phyloP scores from a whole-genome alignment of 192 early-diverging fungal genomes.

The Gryganskiella cystojenkinii region DNA sequence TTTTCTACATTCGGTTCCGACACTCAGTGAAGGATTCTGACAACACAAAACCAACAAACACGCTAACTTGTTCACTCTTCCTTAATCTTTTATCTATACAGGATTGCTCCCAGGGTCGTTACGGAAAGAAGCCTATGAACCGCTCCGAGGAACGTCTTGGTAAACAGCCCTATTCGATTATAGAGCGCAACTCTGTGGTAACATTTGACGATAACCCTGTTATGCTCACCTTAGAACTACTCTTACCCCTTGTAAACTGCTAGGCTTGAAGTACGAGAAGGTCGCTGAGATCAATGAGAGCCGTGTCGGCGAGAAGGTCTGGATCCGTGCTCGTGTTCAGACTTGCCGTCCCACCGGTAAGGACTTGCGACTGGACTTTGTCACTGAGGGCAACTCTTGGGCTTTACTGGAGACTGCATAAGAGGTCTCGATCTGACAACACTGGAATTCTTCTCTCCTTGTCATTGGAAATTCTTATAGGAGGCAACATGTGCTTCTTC shows the following conservation, averaged over 20 bases:
- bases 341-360: constrained; percentile 85
- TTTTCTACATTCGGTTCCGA: not conserved
- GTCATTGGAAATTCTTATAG: too few relatives aligned
- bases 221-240: not conserved
- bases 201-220: not conserved
- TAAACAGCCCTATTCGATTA: constrained; percentile 21
- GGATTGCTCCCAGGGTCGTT: constrained; percentile 86
- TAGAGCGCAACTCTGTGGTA: not conserved
- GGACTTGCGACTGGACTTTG: constrained; percentile 3
- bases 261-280: constrained; percentile 71
- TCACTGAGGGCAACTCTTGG: too few relatives aligned
- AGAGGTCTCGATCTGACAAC: too few relatives aligned
- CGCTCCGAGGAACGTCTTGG: constrained; percentile 82
- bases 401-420: too few relatives aligned
- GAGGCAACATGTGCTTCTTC: constrained; percentile 90
- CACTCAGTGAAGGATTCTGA: constrained; percentile 12
- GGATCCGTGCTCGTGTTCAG: constrained; percentile 92
- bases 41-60: not conserved
- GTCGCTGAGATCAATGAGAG: constrained; percentile 71
- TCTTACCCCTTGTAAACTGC: constrained; percentile 3
- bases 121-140: constrained; percentile 90
- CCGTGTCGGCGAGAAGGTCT: constrained; percentile 79
- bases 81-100: constrained; percentile 12
- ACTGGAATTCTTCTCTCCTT: too few relatives aligned
- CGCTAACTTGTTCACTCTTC: not conserved